Percentiles rank a stretch among this genome's conserved stretches.
Evolutionary conservation across 768 basidiomycete genomes (phyloP).

Genomic region (Mycena belliarum): DNA sequence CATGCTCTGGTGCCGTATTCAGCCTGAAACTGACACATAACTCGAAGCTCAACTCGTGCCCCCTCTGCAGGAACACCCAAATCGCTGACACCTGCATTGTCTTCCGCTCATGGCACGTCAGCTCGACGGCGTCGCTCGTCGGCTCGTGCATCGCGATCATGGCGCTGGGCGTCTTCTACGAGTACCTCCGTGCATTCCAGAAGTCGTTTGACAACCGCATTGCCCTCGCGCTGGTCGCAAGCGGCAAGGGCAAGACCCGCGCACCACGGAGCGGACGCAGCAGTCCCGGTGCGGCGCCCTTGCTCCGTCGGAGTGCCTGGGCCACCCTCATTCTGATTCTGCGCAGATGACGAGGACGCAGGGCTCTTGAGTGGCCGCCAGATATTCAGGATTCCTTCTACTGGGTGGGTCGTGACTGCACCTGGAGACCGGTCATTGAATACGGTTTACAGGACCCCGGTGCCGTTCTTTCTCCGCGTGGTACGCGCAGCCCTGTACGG

Average conservation of each 20-base stretch:
- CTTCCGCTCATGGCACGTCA: constrained; percentile 78
- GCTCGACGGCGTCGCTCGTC: constrained; percentile 53
- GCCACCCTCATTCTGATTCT: constrained; percentile 28
- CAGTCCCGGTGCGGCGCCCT: constrained; percentile 28
- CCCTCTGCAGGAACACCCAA: constrained; percentile 58
- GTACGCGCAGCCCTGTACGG: constrained; percentile 73
- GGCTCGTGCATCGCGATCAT: constrained; percentile 68
- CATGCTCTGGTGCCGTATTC: constrained; percentile 68
- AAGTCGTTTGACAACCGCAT: constrained; percentile 60
- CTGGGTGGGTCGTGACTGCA: constrained; percentile 42
- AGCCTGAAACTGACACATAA: not conserved
- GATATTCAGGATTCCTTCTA: constrained; percentile 33
- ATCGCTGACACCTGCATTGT: constrained; percentile 81
- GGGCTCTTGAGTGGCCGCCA: constrained; percentile 54
- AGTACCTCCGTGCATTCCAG: constrained; percentile 73
- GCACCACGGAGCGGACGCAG: constrained; percentile 28
- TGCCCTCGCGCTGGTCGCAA: constrained; percentile 44
- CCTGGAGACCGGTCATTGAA: not conserved
- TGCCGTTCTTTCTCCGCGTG: constrained; percentile 52
- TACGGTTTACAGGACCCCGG: constrained; percentile 40
- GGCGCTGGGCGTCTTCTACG: constrained; percentile 71
- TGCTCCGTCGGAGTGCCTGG: too few species aligned
- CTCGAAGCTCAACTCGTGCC: not conserved
- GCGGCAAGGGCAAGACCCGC: constrained; percentile 49
- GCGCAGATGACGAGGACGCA: constrained; percentile 47